phyloP scores from a whole-genome alignment of 1,139 yeast genomes.

The Pichia sp. region DNA sequence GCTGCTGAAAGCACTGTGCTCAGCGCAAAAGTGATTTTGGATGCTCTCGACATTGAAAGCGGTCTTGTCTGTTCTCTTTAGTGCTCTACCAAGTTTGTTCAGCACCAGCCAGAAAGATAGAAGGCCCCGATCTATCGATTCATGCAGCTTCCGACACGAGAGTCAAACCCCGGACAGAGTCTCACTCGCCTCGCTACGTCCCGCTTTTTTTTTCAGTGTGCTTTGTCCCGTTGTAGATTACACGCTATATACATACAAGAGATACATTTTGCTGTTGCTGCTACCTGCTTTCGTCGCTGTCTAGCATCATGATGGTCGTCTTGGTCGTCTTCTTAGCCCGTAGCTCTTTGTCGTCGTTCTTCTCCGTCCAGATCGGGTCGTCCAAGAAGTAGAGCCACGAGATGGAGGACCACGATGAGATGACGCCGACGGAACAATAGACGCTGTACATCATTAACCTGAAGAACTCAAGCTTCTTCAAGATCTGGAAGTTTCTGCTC shows the following conservation, averaged over 20 bases:
- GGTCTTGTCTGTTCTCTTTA: too few species aligned
- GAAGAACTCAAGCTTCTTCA: conserved; percentile 62
- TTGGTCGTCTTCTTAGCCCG: not conserved
- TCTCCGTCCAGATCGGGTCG: conserved; percentile 53
- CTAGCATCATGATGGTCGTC: conserved; percentile 3
- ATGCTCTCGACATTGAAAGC: conserved; percentile 32
- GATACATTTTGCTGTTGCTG: too few species aligned
- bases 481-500: conserved; percentile 45
- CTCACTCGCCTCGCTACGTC: not conserved
- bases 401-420: conserved; percentile 85
- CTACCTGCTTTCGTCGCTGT: not conserved
- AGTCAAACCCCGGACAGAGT: not conserved
- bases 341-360: conserved; percentile 14
- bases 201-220: not conserved
- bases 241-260: too few species aligned
- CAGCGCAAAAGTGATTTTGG: conserved; percentile 31
- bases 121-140: not conserved
- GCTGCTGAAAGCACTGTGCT: conserved; percentile 25
- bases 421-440: conserved; percentile 80
- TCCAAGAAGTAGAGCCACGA: conserved; percentile 84
- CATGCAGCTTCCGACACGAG: not conserved
- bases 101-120: too few species aligned
- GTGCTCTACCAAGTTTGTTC: too few species aligned
- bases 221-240: too few species aligned
- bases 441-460: conserved; percentile 79